phyloP scores from a whole-genome alignment of 2,329 filamentous ascomycete genomes.

The Claviceps pusilla region DNA sequence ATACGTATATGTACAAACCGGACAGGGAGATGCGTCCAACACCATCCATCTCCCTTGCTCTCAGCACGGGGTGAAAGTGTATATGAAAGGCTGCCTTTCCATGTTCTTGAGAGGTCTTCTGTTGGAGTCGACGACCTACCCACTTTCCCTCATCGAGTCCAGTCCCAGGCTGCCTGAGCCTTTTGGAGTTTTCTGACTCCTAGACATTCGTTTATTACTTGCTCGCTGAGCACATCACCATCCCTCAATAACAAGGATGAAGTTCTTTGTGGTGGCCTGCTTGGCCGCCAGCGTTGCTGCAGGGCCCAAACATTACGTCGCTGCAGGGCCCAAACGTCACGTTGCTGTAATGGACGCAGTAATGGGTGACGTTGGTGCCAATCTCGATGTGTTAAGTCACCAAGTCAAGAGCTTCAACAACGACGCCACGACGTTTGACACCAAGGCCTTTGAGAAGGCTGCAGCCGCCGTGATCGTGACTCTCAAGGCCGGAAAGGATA shows the following conservation, averaged over 20 bases:
- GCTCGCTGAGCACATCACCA: not conserved
- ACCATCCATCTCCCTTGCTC: not conserved
- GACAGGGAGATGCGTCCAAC: not conserved
- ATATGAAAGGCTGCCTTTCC: not conserved
- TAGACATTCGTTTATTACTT: conserved; percentile 2
- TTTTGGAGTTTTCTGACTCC: conserved; percentile 1
- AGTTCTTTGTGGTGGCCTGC: conserved; percentile 2
- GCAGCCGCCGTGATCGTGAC: not conserved
- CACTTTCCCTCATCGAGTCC: not conserved
- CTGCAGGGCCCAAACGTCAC: not conserved
- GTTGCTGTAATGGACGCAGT: not conserved
- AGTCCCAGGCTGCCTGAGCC: not conserved
- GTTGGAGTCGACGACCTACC: not conserved
- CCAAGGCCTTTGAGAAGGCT: not conserved
- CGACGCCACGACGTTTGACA: not conserved
- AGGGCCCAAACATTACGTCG: not conserved
- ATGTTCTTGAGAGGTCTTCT: not conserved
- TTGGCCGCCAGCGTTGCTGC: conserved; percentile 4
- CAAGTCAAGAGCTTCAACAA: not conserved
- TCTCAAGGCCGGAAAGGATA: conserved; percentile 1
- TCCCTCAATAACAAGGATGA: not conserved
- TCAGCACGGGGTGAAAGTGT: not conserved
- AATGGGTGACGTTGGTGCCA: not conserved
- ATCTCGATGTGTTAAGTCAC: not conserved
- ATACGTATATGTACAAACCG: not conserved